A percentile compares a stretch with the other conserved stretches of the same genome.
Conservation (phyloP, 1,139 yeast genomes). For the Blastobotrys capitulatus region DNA sequence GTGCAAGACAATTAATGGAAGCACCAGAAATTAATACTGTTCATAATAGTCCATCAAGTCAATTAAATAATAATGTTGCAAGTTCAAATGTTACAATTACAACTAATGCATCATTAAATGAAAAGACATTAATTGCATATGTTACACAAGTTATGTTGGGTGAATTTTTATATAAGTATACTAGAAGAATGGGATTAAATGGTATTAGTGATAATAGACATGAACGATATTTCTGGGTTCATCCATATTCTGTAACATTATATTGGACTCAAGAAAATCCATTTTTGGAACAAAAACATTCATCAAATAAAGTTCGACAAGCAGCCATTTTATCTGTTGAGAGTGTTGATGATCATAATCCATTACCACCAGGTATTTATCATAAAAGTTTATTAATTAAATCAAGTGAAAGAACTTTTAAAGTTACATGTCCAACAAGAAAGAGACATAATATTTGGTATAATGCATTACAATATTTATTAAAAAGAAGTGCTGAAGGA, state of each 20-base stretch:
- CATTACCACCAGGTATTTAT: conserved; percentile 83
- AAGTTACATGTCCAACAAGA: conserved; percentile 82
- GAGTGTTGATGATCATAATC: conserved; percentile 78
- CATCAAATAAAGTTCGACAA: conserved; percentile 61
- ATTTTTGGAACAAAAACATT: conserved; percentile 51
- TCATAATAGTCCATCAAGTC: conserved; percentile 2
- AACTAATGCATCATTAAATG: conserved; percentile 58
- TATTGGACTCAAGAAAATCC: conserved; percentile 90
- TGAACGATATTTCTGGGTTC: conserved; percentile 93
- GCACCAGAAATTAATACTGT: conserved; percentile 4
- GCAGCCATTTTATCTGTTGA: conserved; percentile 77
- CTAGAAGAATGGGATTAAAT: conserved; percentile 67
- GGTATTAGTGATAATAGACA: conserved; percentile 78
- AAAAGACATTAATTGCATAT: conserved; percentile 74
- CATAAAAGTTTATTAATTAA: conserved; percentile 77
- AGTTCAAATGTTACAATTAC: conserved; percentile 47
- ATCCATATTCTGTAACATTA: conserved; percentile 85
- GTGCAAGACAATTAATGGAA: conserved; percentile 1
- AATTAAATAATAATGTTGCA: background rate
- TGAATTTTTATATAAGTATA: conserved; percentile 82
- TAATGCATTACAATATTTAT: conserved; percentile 72
- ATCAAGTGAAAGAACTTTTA: conserved; percentile 62
- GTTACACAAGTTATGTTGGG: conserved; percentile 92
- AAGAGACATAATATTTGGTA: conserved; percentile 91
- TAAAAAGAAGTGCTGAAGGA: conserved; percentile 63